These are phyloP conservation scores for Lactarius hengduanensis DNA, from an alignment of 768 basidiomycete genomes.

Conservation along the genomic window DNA sequence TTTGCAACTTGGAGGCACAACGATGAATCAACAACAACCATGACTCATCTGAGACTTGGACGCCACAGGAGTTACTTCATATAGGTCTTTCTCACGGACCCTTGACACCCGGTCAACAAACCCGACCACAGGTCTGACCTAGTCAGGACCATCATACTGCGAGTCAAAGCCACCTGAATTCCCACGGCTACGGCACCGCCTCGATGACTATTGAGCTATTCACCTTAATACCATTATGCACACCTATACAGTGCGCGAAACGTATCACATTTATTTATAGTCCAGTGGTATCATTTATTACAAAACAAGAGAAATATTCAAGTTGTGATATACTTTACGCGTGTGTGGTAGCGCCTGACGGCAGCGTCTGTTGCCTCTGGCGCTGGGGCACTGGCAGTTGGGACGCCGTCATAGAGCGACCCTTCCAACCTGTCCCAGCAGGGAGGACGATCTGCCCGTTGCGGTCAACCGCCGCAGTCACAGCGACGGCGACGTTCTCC, in stretches of 20 bases:
- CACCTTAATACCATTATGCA: neutral
- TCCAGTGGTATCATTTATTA: neutral
- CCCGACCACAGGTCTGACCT: too few species aligned
- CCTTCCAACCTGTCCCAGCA: slow-evolving; percentile 26
- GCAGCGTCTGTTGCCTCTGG: slow-evolving; percentile 5
- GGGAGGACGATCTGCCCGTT: slow-evolving; percentile 27
- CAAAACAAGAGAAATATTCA: neutral
- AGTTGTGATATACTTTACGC: neutral
- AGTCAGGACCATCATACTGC: too few species aligned
- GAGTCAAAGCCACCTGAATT: too few species aligned
- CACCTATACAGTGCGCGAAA: neutral
- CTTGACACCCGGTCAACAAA: too few species aligned
- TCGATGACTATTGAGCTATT: neutral
- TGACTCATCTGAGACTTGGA: too few species aligned
- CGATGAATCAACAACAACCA: too few species aligned
- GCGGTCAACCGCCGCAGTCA: neutral
- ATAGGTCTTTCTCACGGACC: too few species aligned
- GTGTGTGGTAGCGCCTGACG: neutral
- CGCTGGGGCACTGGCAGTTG: neutral
- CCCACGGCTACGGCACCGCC: too few species aligned
- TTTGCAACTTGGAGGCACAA: too few species aligned
- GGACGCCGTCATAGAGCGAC: neutral
- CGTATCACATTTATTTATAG: neutral
- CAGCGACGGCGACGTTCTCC: neutral
- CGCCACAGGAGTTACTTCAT: too few species aligned